Evolutionary conservation across 2,329 filamentous ascomycete genomes (phyloP).

Genomic region (Alternaria ventricosa): DNA sequence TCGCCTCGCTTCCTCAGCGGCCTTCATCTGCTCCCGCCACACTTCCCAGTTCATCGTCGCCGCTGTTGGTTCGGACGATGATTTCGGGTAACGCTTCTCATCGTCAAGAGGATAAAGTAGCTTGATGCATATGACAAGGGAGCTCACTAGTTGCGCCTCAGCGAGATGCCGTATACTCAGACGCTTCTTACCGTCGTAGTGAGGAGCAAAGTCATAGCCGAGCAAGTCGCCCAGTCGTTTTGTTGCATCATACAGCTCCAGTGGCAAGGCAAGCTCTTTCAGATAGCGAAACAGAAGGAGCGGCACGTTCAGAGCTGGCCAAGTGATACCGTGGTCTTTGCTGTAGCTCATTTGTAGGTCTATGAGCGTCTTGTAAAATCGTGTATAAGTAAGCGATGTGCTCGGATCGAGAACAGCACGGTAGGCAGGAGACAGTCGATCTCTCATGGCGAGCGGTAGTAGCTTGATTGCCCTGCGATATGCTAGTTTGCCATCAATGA

Average conservation of each 20-base stretch:
- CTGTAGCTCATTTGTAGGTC: conserved; percentile 69
- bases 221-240: conserved; percentile 62
- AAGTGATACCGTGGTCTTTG: conserved; percentile 70
- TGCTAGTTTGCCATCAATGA: conserved; percentile 69
- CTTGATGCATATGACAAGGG: conserved; percentile 79
- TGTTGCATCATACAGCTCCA: conserved; percentile 69
- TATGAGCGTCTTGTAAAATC: conserved; percentile 69
- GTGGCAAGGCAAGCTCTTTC: conserved; percentile 74
- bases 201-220: conserved; percentile 65
- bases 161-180: conserved; percentile 55
- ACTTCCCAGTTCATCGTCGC: conserved; percentile 73
- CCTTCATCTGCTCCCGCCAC: conserved; percentile 60
- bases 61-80: conserved; percentile 62
- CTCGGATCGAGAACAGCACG: conserved; percentile 64
- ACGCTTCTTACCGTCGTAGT: conserved; percentile 41
- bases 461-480: conserved; percentile 69
- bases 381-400: conserved; percentile 57
- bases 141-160: conserved; percentile 74
- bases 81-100: conserved; percentile 58
- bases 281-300: conserved; percentile 73
- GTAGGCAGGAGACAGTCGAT: conserved; percentile 68
- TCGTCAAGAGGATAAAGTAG: conserved; percentile 77
- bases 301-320: conserved; percentile 75
- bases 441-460: conserved; percentile 69
- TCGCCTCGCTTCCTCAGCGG: conserved; percentile 2